Evolutionary conservation across 1,284 basidiomycete genomes (phyloP).

Genomic region (Trametes hirsuta): DNA sequence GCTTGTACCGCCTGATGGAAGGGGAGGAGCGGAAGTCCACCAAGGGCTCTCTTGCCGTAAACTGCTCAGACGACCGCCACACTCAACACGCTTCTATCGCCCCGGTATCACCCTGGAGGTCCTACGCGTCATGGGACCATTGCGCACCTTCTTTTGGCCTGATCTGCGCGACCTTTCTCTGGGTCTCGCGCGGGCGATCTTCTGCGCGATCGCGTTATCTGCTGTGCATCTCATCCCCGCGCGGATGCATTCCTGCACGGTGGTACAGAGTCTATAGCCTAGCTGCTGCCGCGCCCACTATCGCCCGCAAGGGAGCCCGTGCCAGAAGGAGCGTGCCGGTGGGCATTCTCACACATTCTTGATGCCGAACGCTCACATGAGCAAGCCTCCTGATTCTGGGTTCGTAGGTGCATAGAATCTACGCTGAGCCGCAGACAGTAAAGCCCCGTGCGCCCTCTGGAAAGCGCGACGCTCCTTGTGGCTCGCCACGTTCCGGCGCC

Average conservation of each 20-base stretch:
- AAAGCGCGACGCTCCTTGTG: slow-evolving; percentile 13
- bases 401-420: not conserved
- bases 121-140: slow-evolving; percentile 18
- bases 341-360: slow-evolving; percentile 14
- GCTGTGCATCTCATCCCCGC: slow-evolving; percentile 10
- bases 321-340: slow-evolving; percentile 12
- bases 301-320: not conserved
- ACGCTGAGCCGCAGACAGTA: not conserved
- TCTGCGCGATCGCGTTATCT: slow-evolving; percentile 18
- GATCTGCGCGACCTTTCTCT: slow-evolving; percentile 6
- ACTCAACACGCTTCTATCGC: slow-evolving; percentile 21
- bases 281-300: slow-evolving; percentile 5
- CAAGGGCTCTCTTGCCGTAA: slow-evolving; percentile 10
- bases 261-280: slow-evolving; percentile 18
- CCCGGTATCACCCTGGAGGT: slow-evolving; percentile 24
- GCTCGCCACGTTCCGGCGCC: slow-evolving; percentile 7
- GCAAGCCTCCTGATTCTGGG: slow-evolving; percentile 15
- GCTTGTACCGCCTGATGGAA: slow-evolving; percentile 20
- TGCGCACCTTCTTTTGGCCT: not conserved
- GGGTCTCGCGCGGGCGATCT: slow-evolving; percentile 8
- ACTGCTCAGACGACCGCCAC: slow-evolving; percentile 1
- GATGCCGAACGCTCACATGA: slow-evolving; percentile 18
- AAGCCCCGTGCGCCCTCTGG: slow-evolving; percentile 1
- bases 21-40: slow-evolving; percentile 8
- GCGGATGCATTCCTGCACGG: slow-evolving; percentile 8